Evolutionary conservation across 1,284 basidiomycete species (phyloP), one percentile per base, ranked within the genome.

Genomic region (Apiotrichum sp.): DNA sequence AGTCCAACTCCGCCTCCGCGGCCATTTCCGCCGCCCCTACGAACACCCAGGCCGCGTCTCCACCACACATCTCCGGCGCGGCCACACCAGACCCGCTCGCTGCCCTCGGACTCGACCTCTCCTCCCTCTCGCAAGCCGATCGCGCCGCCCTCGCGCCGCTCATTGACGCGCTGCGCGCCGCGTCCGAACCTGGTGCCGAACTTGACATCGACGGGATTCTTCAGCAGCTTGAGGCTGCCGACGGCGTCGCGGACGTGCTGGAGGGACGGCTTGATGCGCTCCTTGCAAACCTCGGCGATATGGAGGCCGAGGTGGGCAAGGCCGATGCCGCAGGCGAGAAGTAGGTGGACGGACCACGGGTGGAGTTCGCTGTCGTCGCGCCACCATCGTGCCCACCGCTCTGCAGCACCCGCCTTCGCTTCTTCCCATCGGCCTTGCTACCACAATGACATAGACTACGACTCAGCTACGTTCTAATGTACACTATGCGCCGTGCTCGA

Each of bases 221-320:
- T 39, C 56, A 43, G 44, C 69, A 74, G 62, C 61, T 77, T 52
- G 74, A 77, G 16, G 69, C 68, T 16, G 76, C 75, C 2, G 73
- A 66, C 32, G 58, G 61, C 13, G 74, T 74, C 13, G 76, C 76
- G 22, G 73, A 74, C 59, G 67, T 67, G 43, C 58, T 77, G 32
- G 76, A 77, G 52, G 67, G 60, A 1, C 69, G 68, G 58, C 59
- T 77, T 42, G 74, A 77, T 64, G 58, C 44, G 49, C 51, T 77
- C 44, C 58, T 77, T 29, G 65, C 55, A 51, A 64, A 59, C 14
- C 51, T 77, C 14, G 70, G 65, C 29, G 63, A 66, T 34, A 63
- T 70, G 31, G 68, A 70, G 45, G 61, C 62, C 36, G 62, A 78
- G 52, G 72, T 75, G 36, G 65, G 65, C 13, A 59, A 68, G 58